These are phyloP conservation scores for Basipetospora chlamydospora DNA, from an alignment of 2,329 filamentous ascomycete species.

Conservation along the genomic window DNA sequence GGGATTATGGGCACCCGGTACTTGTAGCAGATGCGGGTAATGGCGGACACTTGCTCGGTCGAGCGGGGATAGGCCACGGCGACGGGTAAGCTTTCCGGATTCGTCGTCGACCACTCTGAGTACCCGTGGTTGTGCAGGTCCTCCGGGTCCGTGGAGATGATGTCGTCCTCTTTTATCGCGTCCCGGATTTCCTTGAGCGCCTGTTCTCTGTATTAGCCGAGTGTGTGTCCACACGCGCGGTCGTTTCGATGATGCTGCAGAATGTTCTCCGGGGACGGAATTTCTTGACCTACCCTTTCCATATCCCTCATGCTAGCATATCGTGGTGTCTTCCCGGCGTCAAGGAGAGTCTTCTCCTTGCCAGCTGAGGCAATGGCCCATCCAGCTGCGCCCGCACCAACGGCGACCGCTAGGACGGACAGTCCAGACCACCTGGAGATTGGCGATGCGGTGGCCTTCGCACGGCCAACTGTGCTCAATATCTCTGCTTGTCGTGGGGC, in stretches of 20 bases:
- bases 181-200: slow-evolving; percentile 40
- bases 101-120: slow-evolving; percentile 51
- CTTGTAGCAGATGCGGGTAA: slow-evolving; percentile 58
- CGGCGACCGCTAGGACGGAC: slow-evolving; percentile 3
- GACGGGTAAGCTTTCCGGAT: slow-evolving; percentile 44
- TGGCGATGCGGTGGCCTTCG: background rate
- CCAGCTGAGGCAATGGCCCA: slow-evolving; percentile 4
- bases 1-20: slow-evolving; percentile 74
- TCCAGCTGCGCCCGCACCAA: slow-evolving; percentile 1
- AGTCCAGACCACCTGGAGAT: slow-evolving; percentile 2
- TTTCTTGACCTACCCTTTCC: slow-evolving; percentile 11
- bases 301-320: slow-evolving; percentile 24
- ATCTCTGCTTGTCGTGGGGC: background rate
- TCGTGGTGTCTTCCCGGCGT: slow-evolving; percentile 9
- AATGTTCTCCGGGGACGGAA: background rate
- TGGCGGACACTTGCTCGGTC: slow-evolving; percentile 43
- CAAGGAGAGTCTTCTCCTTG: slow-evolving; percentile 2
- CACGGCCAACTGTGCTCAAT: background rate
- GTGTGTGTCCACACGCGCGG: background rate
- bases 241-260: background rate
- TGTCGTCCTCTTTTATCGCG: slow-evolving; percentile 32
- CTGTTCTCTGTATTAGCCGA: slow-evolving; percentile 16
- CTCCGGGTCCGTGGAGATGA: slow-evolving; percentile 48
- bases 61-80: slow-evolving; percentile 49
- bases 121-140: slow-evolving; percentile 49